A percentile compares a stretch with the other conserved stretches of the same genome.
phyloP scores from a whole-genome alignment of 2,329 filamentous ascomycete species.

The Diplodia intermedia region DNA sequence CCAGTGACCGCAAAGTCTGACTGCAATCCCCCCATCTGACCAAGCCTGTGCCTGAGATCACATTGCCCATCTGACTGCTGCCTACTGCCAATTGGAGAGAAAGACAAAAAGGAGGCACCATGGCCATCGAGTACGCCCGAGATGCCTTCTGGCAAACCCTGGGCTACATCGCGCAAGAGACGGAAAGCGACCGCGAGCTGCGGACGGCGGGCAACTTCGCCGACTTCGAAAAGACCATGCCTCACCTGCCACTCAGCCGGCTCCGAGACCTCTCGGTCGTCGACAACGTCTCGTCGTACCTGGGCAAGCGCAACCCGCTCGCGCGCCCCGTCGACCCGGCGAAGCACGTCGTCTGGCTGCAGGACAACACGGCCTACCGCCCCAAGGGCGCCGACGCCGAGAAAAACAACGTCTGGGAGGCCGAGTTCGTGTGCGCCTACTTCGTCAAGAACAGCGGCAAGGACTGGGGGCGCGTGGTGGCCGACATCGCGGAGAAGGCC shows the following conservation, averaged over 20 bases:
- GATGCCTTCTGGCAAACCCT: slow-evolving; percentile 23
- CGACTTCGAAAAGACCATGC: slow-evolving; percentile 48
- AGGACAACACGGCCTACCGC: slow-evolving; percentile 87
- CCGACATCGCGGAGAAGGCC: slow-evolving; percentile 72
- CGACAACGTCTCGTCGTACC: slow-evolving; percentile 49
- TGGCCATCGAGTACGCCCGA: slow-evolving; percentile 16
- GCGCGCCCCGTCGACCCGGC: slow-evolving; percentile 59
- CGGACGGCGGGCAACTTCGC: slow-evolving; percentile 37
- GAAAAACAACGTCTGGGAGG: slow-evolving; percentile 65
- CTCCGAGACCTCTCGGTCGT: slow-evolving; percentile 46
- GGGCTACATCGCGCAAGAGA: slow-evolving; percentile 9
- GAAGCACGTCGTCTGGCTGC: slow-evolving; percentile 81
- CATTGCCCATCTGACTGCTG: slow-evolving; percentile 2
- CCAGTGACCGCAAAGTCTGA: background rate
- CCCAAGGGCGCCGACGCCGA: slow-evolving; percentile 38
- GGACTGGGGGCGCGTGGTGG: slow-evolving; percentile 71
- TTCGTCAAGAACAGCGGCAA: slow-evolving; percentile 76
- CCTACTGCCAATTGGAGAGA: no score
- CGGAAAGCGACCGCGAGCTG: slow-evolving; percentile 13
- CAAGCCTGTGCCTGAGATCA: slow-evolving; percentile 1
- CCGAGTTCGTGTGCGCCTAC: slow-evolving; percentile 82
- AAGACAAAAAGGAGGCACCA: background rate
- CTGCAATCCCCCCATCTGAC: background rate
- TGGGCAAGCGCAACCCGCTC: slow-evolving; percentile 50
- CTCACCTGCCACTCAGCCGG: slow-evolving; percentile 41